Conservation (phyloP, 345 rosid species). For the Raphanus raphanistrum region DNA sequence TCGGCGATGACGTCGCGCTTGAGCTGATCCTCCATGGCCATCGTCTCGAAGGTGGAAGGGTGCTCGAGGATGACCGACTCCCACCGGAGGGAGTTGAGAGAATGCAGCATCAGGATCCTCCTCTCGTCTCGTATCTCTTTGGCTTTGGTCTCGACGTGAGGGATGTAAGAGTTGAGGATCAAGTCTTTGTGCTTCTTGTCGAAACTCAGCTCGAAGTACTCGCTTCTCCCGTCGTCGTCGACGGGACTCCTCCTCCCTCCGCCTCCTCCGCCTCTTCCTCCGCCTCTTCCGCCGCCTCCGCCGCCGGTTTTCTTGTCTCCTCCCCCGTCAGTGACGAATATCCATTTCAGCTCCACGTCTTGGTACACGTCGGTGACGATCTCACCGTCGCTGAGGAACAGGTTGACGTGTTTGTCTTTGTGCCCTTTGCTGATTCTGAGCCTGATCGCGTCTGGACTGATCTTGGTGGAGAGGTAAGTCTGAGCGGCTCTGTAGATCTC, state of each 20-base stretch:
- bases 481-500: slow-evolving; percentile 56
- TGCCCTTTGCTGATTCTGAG: slow-evolving; percentile 53
- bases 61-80: slow-evolving; percentile 61
- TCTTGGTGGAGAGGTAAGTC: slow-evolving; percentile 52
- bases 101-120: slow-evolving; percentile 54
- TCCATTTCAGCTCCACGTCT: slow-evolving; percentile 54
- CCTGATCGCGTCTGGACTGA: slow-evolving; percentile 48
- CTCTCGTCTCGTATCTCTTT: slow-evolving; percentile 34
- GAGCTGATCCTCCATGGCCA: slow-evolving; percentile 57
- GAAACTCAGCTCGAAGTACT: slow-evolving; percentile 54
- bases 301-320: slow-evolving; percentile 20
- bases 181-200: slow-evolving; percentile 50
- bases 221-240: slow-evolving; percentile 27
- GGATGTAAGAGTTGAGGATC: slow-evolving; percentile 48
- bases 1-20: slow-evolving; percentile 50
- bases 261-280: background rate
- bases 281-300: background rate
- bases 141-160: slow-evolving; percentile 40
- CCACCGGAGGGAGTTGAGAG: slow-evolving; percentile 48
- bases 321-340: slow-evolving; percentile 35
- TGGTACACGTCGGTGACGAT: slow-evolving; percentile 45
- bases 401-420: slow-evolving; percentile 46
- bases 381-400: slow-evolving; percentile 55
- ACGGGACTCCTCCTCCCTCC: background rate
- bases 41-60: slow-evolving; percentile 65